Conservation (phyloP, 495 filamentous ascomycete genomes). For the Penicillium longicatenatum region DNA sequence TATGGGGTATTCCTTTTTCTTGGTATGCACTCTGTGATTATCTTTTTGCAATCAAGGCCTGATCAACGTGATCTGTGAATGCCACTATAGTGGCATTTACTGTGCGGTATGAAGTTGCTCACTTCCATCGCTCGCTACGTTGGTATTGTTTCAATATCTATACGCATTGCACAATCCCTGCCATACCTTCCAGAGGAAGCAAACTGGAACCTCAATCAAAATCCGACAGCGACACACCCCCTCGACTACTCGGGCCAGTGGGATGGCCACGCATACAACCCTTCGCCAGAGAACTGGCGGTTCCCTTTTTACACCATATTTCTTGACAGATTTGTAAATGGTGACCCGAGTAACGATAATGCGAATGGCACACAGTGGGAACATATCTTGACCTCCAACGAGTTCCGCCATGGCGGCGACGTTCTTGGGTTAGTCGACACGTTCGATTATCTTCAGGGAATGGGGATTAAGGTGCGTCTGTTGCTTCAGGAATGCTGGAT, state of each 20-base stretch:
- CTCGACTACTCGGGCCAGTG: constrained; percentile 64
- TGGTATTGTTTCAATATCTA: constrained; percentile 18
- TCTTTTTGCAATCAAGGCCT: constrained; percentile 12
- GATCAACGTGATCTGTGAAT: constrained; percentile 16
- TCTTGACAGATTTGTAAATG: constrained; percentile 71
- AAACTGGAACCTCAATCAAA: constrained; percentile 60
- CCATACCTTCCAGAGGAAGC: constrained; percentile 32
- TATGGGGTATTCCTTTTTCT: constrained; percentile 8
- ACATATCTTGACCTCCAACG: constrained; percentile 65
- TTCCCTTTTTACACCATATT: constrained; percentile 73
- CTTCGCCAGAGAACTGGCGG: constrained; percentile 68
- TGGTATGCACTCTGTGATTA: constrained; percentile 11
- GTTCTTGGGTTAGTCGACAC: constrained; percentile 63
- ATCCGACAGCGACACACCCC: constrained; percentile 56
- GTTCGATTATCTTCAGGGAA: constrained; percentile 73
- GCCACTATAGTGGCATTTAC: constrained; percentile 17
- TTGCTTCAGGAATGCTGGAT: background rate
- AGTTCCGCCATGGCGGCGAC: constrained; percentile 73
- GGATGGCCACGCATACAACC: constrained; percentile 50
- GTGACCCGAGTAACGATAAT: constrained; percentile 71
- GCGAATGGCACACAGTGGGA: constrained; percentile 69
- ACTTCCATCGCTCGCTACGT: constrained; percentile 12
- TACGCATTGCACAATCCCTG: constrained; percentile 17
- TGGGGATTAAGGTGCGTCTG: constrained; percentile 65
- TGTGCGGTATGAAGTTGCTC: constrained; percentile 13